These are phyloP conservation scores for Suhomyces panamericanus DNA, from an alignment of 1,139 yeast genomes.

Conservation along the genomic window DNA sequence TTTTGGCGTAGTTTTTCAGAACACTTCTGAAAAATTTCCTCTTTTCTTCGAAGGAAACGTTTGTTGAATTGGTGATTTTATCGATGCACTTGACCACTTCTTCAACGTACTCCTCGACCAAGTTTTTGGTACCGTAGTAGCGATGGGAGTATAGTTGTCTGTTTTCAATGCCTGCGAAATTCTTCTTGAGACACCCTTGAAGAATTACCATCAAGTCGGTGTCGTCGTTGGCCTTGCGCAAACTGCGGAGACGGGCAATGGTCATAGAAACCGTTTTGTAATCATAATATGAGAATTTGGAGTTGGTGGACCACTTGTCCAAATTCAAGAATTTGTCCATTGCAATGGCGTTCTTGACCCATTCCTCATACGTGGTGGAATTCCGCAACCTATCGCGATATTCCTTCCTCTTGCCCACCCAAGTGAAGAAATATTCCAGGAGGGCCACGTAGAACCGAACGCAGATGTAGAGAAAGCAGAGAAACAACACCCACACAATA, in stretches of 20 bases:
- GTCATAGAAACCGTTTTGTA: slow-evolving; percentile 58
- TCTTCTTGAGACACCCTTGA: slow-evolving; percentile 68
- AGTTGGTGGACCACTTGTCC: slow-evolving; percentile 64
- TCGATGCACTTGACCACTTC: slow-evolving; percentile 54
- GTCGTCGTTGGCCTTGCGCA: slow-evolving; percentile 34
- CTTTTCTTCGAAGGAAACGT: slow-evolving; percentile 43
- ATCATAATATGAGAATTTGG: slow-evolving; percentile 68
- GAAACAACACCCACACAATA: slow-evolving; percentile 51
- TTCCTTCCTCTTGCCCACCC: slow-evolving; percentile 58
- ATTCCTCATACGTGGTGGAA: slow-evolving; percentile 57
- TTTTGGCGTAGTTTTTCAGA: slow-evolving; percentile 66
- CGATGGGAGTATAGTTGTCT: slow-evolving; percentile 70
- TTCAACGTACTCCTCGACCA: slow-evolving; percentile 56
- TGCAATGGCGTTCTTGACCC: slow-evolving; percentile 58
- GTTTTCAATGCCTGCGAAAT: slow-evolving; percentile 80
- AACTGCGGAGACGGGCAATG: slow-evolving; percentile 41
- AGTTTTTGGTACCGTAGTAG: slow-evolving; percentile 69
- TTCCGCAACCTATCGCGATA: slow-evolving; percentile 51
- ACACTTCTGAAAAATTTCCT: slow-evolving; percentile 57
- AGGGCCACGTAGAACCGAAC: slow-evolving; percentile 64
- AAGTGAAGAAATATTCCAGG: slow-evolving; percentile 57
- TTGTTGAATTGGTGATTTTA: slow-evolving; percentile 40
- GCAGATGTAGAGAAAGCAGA: slow-evolving; percentile 50
- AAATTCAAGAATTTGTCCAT: slow-evolving; percentile 60
- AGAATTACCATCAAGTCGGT: slow-evolving; percentile 55